Conservation (phyloP, 2,329 filamentous ascomycete species). For the Domatiomyces catenatus region DNA sequence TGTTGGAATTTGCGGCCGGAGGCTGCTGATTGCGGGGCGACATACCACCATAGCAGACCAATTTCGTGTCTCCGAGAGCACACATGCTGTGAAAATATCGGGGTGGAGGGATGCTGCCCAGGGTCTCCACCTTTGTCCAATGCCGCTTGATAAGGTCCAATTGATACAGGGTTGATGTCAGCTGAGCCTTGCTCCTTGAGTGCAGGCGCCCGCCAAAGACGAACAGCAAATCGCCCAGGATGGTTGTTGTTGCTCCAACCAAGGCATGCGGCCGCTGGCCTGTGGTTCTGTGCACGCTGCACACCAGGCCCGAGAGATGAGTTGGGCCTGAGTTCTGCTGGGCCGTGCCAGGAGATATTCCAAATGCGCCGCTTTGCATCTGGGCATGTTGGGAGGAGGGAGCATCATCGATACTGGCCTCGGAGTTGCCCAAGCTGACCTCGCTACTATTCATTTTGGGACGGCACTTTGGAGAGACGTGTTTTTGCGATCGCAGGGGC, state of each 20-base stretch:
- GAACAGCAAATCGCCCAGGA: slow-evolving; percentile 88
- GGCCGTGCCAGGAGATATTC: slow-evolving; percentile 6
- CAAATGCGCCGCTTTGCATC: slow-evolving; percentile 7
- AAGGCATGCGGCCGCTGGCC: slow-evolving; percentile 80
- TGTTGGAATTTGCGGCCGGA: slow-evolving; percentile 11
- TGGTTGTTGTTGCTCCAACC: slow-evolving; percentile 88
- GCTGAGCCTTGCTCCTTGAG: slow-evolving; percentile 64
- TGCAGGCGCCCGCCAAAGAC: slow-evolving; percentile 86
- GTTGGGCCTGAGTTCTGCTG: slow-evolving; percentile 30
- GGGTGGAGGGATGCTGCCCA: slow-evolving; percentile 73
- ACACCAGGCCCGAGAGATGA: slow-evolving; percentile 51
- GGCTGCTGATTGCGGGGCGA: slow-evolving; percentile 36
- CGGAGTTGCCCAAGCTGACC: slow-evolving; percentile 15
- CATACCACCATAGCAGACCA: slow-evolving; percentile 98
- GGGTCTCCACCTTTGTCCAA: slow-evolving; percentile 78
- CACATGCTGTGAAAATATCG: slow-evolving; percentile 97
- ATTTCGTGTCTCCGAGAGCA: slow-evolving; percentile 78
- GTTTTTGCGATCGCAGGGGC: not conserved
- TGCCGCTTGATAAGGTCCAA: slow-evolving; percentile 79
- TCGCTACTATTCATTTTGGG: slow-evolving; percentile 17
- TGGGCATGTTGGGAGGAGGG: not conserved
- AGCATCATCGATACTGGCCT: slow-evolving; percentile 12
- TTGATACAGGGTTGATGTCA: slow-evolving; percentile 87
- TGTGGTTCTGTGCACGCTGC: slow-evolving; percentile 64
- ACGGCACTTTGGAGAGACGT: not conserved